Evolutionary conservation across 768 basidiomycete species (phyloP).

Genomic region (Tylopilus rubrobrunneus): DNA sequence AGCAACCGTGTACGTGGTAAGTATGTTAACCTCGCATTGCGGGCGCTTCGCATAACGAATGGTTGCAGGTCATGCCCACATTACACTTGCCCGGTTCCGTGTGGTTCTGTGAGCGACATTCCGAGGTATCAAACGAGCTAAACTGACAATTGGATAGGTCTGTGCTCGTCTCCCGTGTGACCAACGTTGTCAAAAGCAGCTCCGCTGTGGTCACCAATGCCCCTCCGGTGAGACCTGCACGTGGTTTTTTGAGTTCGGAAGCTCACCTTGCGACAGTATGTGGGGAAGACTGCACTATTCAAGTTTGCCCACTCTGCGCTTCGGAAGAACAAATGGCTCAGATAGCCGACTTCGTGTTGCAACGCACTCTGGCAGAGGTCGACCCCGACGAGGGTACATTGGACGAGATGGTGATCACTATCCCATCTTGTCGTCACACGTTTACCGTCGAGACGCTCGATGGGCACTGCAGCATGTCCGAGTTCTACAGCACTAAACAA

Average conservation of each 20-base stretch:
- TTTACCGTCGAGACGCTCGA: conserved; percentile 75
- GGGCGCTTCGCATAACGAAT: neutral
- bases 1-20: conserved; percentile 56
- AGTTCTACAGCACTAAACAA: conserved; percentile 41
- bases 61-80: conserved; percentile 51
- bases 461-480: conserved; percentile 47
- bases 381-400: conserved; percentile 34
- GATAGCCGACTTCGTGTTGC: conserved; percentile 60
- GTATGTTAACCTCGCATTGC: conserved; percentile 1
- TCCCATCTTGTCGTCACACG: conserved; percentile 56
- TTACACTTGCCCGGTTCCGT: conserved; percentile 53
- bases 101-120: conserved; percentile 53
- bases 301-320: conserved; percentile 53
- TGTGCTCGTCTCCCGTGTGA: conserved; percentile 68
- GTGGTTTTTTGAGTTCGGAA: neutral
- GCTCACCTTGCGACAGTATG: conserved; percentile 44
- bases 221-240: conserved; percentile 49
- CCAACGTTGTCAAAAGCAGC: conserved; percentile 40
- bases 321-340: conserved; percentile 32
- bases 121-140: neutral
- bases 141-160: conserved; percentile 35
- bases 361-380: conserved; percentile 48
- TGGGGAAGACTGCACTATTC: conserved; percentile 56
- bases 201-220: conserved; percentile 61
- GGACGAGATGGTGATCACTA: conserved; percentile 55